Evolutionary conservation across 148 eudicot genomes (phyloP), one percentile per base, ranked within the genome.

Genomic region (Talinum fruticosum): DNA sequence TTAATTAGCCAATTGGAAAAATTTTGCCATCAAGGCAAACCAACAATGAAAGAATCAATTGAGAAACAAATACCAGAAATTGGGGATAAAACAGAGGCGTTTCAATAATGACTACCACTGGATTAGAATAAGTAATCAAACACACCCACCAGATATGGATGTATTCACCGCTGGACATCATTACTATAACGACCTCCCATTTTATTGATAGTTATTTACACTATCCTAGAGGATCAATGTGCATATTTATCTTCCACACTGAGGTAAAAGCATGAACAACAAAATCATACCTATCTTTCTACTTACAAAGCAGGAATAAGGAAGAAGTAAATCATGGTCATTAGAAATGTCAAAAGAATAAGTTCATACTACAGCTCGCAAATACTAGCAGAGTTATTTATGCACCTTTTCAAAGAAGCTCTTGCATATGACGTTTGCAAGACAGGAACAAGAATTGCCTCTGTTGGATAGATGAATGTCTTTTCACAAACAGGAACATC

Each of bases 401-500:
- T 30, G 47, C 81, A 91, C 99, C 99, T 93, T 80, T 89, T 93
- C 76, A 96, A 73, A 83, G 90, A 89, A 54, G 97, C 85, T 83
- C 93, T 90, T 69, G 97, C 90, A 87, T 83, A 87, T 78, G 99
- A 90, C 34, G 91, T 85, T 78, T 89, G 96, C 87, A 96, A 79
- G 64, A 93, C 85, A 34, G 99, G 99, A 79, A 96, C 94, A 83
- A 96, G 86, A 76, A 96, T 90, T 57, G 97, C 97, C 80, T 96
- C 99, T 4, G 87, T 78, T 61, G 97, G 93, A 85, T 96, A 93
- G 65, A 93, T 87, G 80, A 93, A 91, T 64, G 87, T 86, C 79
- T 86, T 91, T 79, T 91, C 97, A 83, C 86, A 87, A 78, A 70
- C 64, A 57, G 87, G 53, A 74, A 64, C 72, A 69, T 87, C 84